Evolutionary conservation across 2,329 filamentous ascomycete genomes (phyloP), one percentile per base, ranked within the genome.

Genomic region (Paramyrothecium sp.): DNA sequence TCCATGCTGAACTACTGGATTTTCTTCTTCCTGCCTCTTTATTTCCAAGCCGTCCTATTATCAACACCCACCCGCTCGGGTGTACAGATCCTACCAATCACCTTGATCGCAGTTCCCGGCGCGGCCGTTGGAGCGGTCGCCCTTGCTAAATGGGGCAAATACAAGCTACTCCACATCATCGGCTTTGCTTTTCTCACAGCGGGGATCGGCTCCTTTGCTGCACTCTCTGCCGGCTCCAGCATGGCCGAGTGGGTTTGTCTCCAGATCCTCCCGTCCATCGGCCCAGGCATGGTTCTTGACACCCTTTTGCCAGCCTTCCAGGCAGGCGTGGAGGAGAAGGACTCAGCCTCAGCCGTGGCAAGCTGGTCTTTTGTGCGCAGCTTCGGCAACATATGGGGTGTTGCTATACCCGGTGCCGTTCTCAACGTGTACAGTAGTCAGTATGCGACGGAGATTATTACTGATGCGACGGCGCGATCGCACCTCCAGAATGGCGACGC

Each of bases 291-390:
- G 1, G 54, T 81, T 1, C 67, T 81, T 44, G 72, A 73, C 19
- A 72, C 73, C 0, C 66, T 78, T 1, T 71, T 79, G 1, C 75
- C 79, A 0, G 75, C 78, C 0, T 73, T 78, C 16, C 76, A 78
- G 57, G 77, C 74, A 0, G 54, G 63, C 0, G 51, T 75, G 0
- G 48, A 60, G 0, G 74, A 78, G 44, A 55, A 56, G 0, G 75
- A 80, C 52, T 64, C 69, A 11, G 71, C 73, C 1, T 62, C 67
- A 0, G 72, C 74, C 0, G 73, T 73, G 1, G 69, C 69, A 0
- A 74, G 73, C 20, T 79, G 72, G 67, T 63, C 65, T 0, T 83
- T 81, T 55, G 69, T 78, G 41, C 73, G 79, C 5, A 72, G 67
- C 3, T 72, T 82, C 7, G 80, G 79, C 0, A 26, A 26, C 48